A percentile compares a stretch with the other conserved stretches of the same genome.
These are phyloP conservation scores for Canavalia gladiata DNA, from an alignment of 306 rosid species.

Conservation along the genomic window DNA sequence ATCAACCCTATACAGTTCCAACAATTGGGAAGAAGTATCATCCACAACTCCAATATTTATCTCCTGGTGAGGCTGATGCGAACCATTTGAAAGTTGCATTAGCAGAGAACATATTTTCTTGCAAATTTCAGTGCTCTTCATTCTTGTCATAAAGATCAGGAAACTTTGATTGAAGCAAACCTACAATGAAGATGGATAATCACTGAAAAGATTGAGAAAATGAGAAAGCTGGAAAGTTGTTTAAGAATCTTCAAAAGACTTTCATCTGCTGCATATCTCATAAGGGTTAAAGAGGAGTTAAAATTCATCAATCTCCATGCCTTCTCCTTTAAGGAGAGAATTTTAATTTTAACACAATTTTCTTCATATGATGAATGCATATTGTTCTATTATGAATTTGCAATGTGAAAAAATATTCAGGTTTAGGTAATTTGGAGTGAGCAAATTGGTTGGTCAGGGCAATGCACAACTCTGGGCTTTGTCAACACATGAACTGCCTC, in stretches of 20 bases:
- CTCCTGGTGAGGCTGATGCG: conserved; percentile 52
- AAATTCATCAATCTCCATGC: conserved; percentile 10
- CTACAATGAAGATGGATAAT: conserved; percentile 44
- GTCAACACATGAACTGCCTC: conserved; percentile 23
- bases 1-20: conserved; percentile 58
- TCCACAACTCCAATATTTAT: conserved; percentile 35
- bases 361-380: conserved; percentile 10
- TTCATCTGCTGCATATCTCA: conserved; percentile 25
- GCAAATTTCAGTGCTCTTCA: conserved; percentile 42
- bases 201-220: conserved; percentile 32
- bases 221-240: neutral
- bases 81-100: conserved; percentile 63
- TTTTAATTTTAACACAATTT: conserved; percentile 26
- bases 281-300: conserved; percentile 32
- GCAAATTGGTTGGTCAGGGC: neutral
- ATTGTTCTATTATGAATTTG: neutral
- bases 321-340: neutral
- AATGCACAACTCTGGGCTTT: neutral
- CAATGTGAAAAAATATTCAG: neutral
- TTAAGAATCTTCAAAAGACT: conserved; percentile 19
- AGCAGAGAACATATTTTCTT: conserved; percentile 52
- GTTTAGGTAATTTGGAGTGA: neutral
- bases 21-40: conserved; percentile 46
- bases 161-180: conserved; percentile 53
- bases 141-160: conserved; percentile 46